These are phyloP conservation scores for Taphrina communis DNA, from an alignment of 1,139 yeast species.

Conservation along the genomic window DNA sequence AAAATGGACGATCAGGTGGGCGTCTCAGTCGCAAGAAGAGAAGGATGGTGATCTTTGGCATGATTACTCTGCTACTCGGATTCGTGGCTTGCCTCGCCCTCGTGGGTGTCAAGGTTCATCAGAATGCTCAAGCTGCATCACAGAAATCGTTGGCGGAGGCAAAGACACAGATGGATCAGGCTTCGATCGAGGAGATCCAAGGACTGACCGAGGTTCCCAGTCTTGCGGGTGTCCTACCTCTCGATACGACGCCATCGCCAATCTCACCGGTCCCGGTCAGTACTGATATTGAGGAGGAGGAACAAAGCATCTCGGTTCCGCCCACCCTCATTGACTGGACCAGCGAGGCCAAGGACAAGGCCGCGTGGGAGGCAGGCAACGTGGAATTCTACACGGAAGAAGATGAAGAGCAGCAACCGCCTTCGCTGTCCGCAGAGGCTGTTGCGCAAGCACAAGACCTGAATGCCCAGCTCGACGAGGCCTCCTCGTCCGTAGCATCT, in stretches of 20 bases:
- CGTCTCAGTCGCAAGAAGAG: constrained; percentile 2
- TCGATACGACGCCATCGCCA: constrained; percentile 1
- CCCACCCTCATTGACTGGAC: constrained; percentile 17
- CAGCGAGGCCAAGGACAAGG: constrained; percentile 23
- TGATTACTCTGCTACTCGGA: constrained; percentile 4
- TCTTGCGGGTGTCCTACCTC: constrained; percentile 30
- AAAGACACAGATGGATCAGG: constrained; percentile 1
- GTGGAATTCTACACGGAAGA: background rate
- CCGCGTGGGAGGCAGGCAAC: constrained; percentile 12
- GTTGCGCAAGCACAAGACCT: constrained; percentile 27
- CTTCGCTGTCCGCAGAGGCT: constrained; percentile 31
- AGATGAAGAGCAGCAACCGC: constrained; percentile 14
- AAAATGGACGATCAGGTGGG: background rate
- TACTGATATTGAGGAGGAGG: background rate
- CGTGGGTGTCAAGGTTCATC: constrained; percentile 1
- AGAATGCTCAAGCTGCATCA: background rate
- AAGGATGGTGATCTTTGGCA: constrained; percentile 16
- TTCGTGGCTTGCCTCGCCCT: background rate
- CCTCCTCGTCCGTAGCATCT: constrained; percentile 13
- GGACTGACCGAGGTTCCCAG: constrained; percentile 38
- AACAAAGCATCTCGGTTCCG: constrained; percentile 23
- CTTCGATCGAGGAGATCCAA: constrained; percentile 1
- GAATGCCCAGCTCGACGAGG: constrained; percentile 26
- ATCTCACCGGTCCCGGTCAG: constrained; percentile 1
- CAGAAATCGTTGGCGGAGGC: constrained; percentile 9